phyloP scores from a whole-genome alignment of 1,284 basidiomycete genomes.

The Laetiporus sulphureus region DNA sequence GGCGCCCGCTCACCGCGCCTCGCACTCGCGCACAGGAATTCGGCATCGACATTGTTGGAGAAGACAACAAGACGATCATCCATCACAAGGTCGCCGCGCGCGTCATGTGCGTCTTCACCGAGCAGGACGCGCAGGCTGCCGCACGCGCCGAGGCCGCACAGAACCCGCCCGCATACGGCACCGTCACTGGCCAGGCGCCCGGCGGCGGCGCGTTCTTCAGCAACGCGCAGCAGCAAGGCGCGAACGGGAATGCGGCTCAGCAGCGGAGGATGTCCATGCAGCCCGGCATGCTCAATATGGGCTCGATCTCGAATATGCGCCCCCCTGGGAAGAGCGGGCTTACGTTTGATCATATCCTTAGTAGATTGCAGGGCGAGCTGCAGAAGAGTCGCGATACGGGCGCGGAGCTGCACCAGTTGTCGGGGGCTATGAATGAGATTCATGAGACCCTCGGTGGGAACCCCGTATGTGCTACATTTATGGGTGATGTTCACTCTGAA shows the following conservation, averaged over 20 bases:
- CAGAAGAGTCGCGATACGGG: constrained; percentile 93
- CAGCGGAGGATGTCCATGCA: constrained; percentile 53
- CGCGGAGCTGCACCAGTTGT: constrained; percentile 79
- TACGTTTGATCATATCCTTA: constrained; percentile 79
- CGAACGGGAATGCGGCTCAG: constrained; percentile 27
- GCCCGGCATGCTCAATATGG: constrained; percentile 61
- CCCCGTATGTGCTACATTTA: constrained; percentile 42
- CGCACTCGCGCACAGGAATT: constrained; percentile 64
- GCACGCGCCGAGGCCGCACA: constrained; percentile 61
- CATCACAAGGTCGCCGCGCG: constrained; percentile 98
- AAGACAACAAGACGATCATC: constrained; percentile 97
- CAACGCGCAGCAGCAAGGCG: constrained; percentile 25
- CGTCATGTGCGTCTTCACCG: constrained; percentile 82
- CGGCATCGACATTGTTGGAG: constrained; percentile 97
- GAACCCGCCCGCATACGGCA: constrained; percentile 23
- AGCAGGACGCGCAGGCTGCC: constrained; percentile 76
- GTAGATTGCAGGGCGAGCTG: constrained; percentile 79
- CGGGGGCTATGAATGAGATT: constrained; percentile 83
- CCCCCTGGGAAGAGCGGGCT: constrained; percentile 72
- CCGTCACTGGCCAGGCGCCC: constrained; percentile 29
- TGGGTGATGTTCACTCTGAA: constrained; percentile 1
- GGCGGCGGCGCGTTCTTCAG: constrained; percentile 36
- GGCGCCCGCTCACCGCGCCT: neutral
- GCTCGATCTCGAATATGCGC: constrained; percentile 65
- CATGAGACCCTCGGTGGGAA: constrained; percentile 88